A percentile compares a stretch with the other conserved stretches of the same genome.
Evolutionary conservation across 2,329 filamentous ascomycete genomes (phyloP).

Genomic region (Phialophora verrucosa): DNA sequence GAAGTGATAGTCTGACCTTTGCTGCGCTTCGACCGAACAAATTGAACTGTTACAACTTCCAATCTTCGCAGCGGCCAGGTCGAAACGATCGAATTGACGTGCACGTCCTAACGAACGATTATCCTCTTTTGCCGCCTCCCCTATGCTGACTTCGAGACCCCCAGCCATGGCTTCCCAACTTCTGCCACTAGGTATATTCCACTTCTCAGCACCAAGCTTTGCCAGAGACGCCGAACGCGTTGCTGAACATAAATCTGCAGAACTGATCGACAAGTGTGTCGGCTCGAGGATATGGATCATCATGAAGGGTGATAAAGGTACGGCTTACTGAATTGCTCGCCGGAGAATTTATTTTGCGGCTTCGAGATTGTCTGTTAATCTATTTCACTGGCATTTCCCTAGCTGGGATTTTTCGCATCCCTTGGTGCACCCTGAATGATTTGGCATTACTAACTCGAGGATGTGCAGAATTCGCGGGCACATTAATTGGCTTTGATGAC

Average conservation of each 20-base stretch:
- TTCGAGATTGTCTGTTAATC: neutral
- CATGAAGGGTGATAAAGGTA: constrained; percentile 99
- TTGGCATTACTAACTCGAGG: constrained; percentile 3
- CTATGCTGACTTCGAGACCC: constrained; percentile 1
- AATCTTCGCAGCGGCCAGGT: neutral
- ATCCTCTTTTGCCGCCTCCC: neutral
- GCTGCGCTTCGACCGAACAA: neutral
- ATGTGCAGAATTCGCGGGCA: constrained; percentile 85
- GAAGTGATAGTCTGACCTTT: neutral
- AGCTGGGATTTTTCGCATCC: too few relatives aligned
- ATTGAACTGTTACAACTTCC: neutral
- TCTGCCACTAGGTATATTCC: constrained; percentile 67
- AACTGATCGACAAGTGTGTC: constrained; percentile 98
- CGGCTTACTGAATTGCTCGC: too few relatives aligned
- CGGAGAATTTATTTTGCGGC: neutral
- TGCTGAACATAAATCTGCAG: constrained; percentile 55
- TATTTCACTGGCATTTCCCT: neutral
- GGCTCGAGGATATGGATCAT: constrained; percentile 98
- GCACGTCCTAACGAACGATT: neutral
- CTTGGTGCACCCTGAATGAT: neutral
- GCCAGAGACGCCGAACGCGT: neutral
- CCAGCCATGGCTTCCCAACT: constrained; percentile 73
- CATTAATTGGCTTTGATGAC: constrained; percentile 94
- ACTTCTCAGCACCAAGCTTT: neutral
- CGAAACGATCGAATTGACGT: neutral